Conservation (phyloP, 192 early-diverging fungal species). For the Bifiguratus adelaidae region DNA sequence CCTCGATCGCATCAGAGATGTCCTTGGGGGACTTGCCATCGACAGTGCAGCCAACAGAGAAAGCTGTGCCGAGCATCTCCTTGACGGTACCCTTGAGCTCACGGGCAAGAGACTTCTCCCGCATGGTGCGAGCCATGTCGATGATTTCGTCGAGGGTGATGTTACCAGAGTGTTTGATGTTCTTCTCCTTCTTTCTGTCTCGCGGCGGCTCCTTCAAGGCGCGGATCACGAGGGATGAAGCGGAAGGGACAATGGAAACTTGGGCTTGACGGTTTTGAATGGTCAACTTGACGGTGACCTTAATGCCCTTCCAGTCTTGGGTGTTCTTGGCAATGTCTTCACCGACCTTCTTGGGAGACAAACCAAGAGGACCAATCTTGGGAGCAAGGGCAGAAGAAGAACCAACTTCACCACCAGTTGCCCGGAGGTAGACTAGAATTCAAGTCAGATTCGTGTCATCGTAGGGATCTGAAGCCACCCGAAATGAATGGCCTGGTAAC, state of each 20-base stretch:
- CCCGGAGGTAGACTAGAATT: constrained; percentile 94
- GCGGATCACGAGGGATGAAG: constrained; percentile 92
- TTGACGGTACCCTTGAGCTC: constrained; percentile 91
- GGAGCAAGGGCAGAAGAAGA: constrained; percentile 95
- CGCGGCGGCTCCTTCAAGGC: constrained; percentile 96
- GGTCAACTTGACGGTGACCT: constrained; percentile 95
- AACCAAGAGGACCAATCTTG: constrained; percentile 99
- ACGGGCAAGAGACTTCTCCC: constrained; percentile 89
- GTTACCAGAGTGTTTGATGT: constrained; percentile 98
- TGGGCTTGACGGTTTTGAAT: constrained; percentile 99
- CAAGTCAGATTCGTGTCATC: no score
- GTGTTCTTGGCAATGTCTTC: constrained; percentile 99
- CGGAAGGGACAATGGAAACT: constrained; percentile 92
- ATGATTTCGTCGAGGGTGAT: constrained; percentile 87
- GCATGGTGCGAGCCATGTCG: constrained; percentile 94
- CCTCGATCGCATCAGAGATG: constrained; percentile 73
- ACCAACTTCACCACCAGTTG: constrained; percentile 96
- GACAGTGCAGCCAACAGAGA: constrained; percentile 97
- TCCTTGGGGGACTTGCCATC: constrained; percentile 91
- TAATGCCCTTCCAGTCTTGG: constrained; percentile 97
- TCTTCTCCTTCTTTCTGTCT: constrained; percentile 99
- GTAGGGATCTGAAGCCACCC: no score
- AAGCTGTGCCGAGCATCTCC: constrained; percentile 92
- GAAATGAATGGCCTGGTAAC: no score
- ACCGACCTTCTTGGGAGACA: constrained; percentile 99